Percentiles rank a stretch among this genome's conserved stretches.
phyloP scores from a whole-genome alignment of 106 monocot species.

The Dendrobium nobile region DNA sequence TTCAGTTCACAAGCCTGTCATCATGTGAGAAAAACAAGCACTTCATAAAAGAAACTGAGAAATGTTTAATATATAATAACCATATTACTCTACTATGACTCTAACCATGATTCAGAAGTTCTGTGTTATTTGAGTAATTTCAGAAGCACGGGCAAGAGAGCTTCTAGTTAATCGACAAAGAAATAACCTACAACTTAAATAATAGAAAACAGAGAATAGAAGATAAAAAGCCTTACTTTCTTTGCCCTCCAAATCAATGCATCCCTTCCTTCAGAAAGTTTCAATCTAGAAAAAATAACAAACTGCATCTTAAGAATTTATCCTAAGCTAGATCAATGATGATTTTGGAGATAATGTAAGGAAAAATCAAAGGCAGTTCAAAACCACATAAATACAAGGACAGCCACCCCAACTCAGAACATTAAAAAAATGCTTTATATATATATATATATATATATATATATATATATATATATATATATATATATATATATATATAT shows the following conservation, averaged over 20 bases:
- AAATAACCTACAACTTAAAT: background rate
- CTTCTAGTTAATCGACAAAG: background rate
- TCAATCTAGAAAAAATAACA: background rate
- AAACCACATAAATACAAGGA: background rate
- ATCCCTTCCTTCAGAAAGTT: background rate
- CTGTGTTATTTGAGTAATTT: background rate
- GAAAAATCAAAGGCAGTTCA: background rate
- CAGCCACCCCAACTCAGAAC: background rate
- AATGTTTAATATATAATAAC: background rate
- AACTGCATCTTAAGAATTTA: constrained; percentile 1
- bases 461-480: too few relatives aligned
- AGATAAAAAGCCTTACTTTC: background rate
- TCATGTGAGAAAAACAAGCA: background rate
- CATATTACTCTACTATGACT: background rate
- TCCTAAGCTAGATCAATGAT: background rate
- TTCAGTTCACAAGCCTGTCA: background rate
- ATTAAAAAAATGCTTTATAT: background rate
- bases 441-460: background rate
- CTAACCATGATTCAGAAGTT: background rate
- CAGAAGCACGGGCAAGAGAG: background rate
- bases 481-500: too few relatives aligned
- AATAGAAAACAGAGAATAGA: background rate
- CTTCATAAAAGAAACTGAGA: background rate
- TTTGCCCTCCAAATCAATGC: background rate
- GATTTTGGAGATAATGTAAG: background rate